These are phyloP conservation scores for Penicillium taxi DNA, from an alignment of 495 filamentous ascomycete genomes.

Conservation along the genomic window DNA sequence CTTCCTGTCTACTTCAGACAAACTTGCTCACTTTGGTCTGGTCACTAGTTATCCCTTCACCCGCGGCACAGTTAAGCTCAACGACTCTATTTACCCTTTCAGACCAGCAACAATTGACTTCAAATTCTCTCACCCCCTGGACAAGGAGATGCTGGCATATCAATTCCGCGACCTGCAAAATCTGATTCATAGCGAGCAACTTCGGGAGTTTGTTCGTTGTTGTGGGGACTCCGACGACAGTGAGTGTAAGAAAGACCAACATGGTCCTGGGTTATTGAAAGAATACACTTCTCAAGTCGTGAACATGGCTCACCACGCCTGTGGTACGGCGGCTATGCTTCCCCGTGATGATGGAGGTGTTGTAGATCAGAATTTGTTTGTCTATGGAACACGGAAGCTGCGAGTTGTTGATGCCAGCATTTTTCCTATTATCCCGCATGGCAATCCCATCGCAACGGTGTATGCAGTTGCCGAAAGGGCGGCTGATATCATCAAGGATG, in stretches of 20 bases:
- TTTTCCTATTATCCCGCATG: constrained; percentile 42
- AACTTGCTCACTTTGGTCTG: constrained; percentile 9
- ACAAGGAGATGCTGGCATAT: constrained; percentile 25
- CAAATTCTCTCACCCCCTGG: constrained; percentile 23
- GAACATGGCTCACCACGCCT: constrained; percentile 8
- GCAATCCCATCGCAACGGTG: constrained; percentile 45
- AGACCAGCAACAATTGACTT: constrained; percentile 25
- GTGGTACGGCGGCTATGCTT: constrained; percentile 17
- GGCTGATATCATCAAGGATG: constrained; percentile 35
- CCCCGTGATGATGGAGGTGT: constrained; percentile 46
- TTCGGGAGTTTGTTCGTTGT: constrained; percentile 5
- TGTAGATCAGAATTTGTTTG: constrained; percentile 36
- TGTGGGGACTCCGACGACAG: too few species aligned
- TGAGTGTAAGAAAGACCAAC: neutral
- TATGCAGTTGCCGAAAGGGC: constrained; percentile 48
- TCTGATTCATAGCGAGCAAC: neutral
- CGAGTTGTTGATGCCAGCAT: constrained; percentile 49
- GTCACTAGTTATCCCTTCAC: constrained; percentile 27
- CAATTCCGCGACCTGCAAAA: constrained; percentile 9
- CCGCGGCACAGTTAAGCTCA: constrained; percentile 27
- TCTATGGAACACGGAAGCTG: constrained; percentile 41
- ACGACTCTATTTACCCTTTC: constrained; percentile 22
- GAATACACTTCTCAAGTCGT: constrained; percentile 1
- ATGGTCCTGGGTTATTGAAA: constrained; percentile 8
- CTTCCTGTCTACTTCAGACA: constrained; percentile 4